Evolutionary conservation across 2,329 filamentous ascomycete species (phyloP), one percentile per base, ranked within the genome.

Genomic region (Botryotinia convoluta): DNA sequence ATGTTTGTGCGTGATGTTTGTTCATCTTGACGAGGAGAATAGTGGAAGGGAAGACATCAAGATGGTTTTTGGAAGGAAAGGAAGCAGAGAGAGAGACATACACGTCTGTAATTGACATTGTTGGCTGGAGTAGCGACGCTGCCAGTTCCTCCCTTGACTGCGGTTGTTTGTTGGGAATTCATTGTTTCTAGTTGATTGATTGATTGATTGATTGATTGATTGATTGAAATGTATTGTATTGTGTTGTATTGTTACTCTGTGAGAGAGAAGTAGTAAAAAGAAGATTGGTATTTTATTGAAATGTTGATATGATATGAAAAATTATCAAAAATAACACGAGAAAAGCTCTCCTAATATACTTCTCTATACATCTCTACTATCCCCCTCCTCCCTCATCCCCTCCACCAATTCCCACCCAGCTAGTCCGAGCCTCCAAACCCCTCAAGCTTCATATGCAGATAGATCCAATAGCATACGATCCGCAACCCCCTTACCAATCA

Each of bases 111-210:
- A 6, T 57, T 45, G n/a, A 74, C 61, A 9, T 78, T 79, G 71
- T 78, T 80, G 9, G 77, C 76, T n/a, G 77, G 77, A 44, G 78
- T 78, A 37, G 72, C 35, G 2, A 62, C 35, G 2, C 70, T 75
- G 64, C 77, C 78, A 1, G 74, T 69, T 14, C 77, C 78, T 67
- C 77, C 77, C 42, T 62, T 75, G 7, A 78, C 77, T 29, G 75
- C 77, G 16, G 75, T 64, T n/a, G 67, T 70, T 37, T 71, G 73
- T 74, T 51, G 72, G 48, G 60, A 63, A 22, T 62, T 67, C 54
- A 69, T 69, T 59, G 7, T 59, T n/a, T 16, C 20, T 60, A 10
- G 12, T 37, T 51, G 20, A 2, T 18, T 61, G 8, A 26, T 37
- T 63, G 54, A 14, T 42, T 9, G 29, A n/a, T 61, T 29, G 39